phyloP scores from a whole-genome alignment of 805 yeast species.

The Metschnikowia baotianmanensis region DNA sequence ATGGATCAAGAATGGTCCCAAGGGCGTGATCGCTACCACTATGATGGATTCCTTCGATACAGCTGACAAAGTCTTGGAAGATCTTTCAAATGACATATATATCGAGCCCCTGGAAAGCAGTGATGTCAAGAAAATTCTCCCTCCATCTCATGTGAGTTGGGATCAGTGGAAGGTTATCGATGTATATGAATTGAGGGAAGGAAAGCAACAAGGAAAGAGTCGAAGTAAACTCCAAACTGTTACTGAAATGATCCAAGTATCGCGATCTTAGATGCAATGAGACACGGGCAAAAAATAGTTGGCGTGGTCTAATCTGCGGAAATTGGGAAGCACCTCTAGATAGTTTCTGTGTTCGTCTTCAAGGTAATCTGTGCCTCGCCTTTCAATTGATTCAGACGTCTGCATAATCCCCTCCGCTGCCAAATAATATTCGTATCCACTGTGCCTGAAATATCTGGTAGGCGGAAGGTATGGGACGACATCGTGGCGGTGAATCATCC shows the following conservation, averaged over 20 bases:
- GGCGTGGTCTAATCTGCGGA: constrained; percentile 18
- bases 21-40: constrained; percentile 88
- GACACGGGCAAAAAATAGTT: constrained; percentile 17
- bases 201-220: constrained; percentile 47
- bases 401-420: constrained; percentile 16
- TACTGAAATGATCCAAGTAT: constrained; percentile 46
- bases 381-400: constrained; percentile 14
- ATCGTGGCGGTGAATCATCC: constrained; percentile 60
- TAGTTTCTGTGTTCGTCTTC: constrained; percentile 15
- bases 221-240: constrained; percentile 54
- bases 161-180: constrained; percentile 63
- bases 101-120: constrained; percentile 19
- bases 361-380: constrained; percentile 15
- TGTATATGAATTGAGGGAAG: constrained; percentile 48
- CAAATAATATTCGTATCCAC: constrained; percentile 48
- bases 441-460: constrained; percentile 39
- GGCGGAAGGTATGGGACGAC: constrained; percentile 62
- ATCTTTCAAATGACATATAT: constrained; percentile 38
- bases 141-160: constrained; percentile 50
- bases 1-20: constrained; percentile 85
- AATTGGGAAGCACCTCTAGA: constrained; percentile 13
- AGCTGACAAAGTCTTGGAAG: constrained; percentile 62
- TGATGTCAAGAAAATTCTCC: constrained; percentile 13
- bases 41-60: constrained; percentile 81
- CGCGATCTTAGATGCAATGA: constrained; percentile 8